These are phyloP conservation scores for Sphenostylis stenocarpa DNA, from an alignment of 306 rosid genomes.

Conservation along the genomic window DNA sequence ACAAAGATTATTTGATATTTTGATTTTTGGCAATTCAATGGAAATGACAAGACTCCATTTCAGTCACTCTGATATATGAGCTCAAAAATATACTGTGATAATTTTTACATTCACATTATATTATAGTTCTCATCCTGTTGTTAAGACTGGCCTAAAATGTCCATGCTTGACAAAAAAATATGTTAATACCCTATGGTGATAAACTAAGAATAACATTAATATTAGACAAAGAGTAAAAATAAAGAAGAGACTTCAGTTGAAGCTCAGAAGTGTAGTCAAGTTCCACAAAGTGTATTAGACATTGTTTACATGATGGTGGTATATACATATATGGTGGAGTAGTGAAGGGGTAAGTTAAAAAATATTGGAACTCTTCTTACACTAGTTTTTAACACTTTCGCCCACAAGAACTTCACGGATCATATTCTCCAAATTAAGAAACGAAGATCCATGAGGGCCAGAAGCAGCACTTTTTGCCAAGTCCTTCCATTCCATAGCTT, in stretches of 20 bases:
- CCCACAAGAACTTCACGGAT: slow-evolving; percentile 22
- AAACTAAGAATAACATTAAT: too few relatives aligned
- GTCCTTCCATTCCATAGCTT: slow-evolving; percentile 48
- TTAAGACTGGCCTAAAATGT: background rate
- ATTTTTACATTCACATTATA: slow-evolving; percentile 19
- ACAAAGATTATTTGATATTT: too few relatives aligned
- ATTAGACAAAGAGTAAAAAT: too few relatives aligned
- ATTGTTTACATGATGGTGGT: too few relatives aligned
- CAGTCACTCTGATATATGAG: slow-evolving; percentile 23
- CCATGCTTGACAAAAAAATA: background rate
- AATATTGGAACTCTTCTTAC: background rate
- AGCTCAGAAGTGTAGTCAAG: background rate
- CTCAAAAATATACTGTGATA: slow-evolving; percentile 1
- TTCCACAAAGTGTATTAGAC: background rate
- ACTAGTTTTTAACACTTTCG: background rate
- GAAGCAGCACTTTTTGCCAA: slow-evolving; percentile 40
- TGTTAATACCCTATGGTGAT: background rate
- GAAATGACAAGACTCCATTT: too few relatives aligned
- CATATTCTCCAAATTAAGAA: slow-evolving; percentile 28
- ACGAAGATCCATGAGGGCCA: slow-evolving; percentile 40
- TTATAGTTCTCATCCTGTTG: background rate
- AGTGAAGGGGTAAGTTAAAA: background rate
- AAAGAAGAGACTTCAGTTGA: background rate
- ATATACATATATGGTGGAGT: too few relatives aligned
- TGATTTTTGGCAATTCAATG: too few relatives aligned